phyloP scores from a whole-genome alignment of 306 rosid species.

The Cyamopsis tetragonoloba region DNA sequence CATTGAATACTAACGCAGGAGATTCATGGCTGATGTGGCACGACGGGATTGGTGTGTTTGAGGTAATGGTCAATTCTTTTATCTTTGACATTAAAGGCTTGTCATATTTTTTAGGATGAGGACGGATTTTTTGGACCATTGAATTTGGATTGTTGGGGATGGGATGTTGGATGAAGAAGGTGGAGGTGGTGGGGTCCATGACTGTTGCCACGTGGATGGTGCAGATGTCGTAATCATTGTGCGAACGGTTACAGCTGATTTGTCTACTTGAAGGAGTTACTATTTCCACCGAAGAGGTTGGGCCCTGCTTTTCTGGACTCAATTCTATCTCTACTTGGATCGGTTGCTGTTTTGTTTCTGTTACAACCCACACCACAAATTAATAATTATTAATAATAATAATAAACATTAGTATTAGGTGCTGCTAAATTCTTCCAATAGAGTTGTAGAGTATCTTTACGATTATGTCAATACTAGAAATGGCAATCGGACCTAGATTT shows the following conservation, averaged over 20 bases:
- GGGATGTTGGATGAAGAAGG: conserved; percentile 25
- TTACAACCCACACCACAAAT: background rate
- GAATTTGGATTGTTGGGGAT: background rate
- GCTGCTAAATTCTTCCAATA: no score
- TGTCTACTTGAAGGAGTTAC: background rate
- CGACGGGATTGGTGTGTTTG: background rate
- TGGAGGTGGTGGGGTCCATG: no score
- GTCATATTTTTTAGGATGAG: conserved; percentile 39
- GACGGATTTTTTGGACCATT: conserved; percentile 31
- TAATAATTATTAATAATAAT: no score
- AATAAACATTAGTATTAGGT: no score
- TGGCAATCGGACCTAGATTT: no score
- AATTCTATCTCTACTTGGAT: background rate
- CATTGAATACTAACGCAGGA: conserved; percentile 33
- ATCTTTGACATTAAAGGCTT: no score
- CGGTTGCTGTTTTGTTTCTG: no score
- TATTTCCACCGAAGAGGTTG: no score
- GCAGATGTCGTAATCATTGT: conserved; percentile 37
- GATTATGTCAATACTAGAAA: no score
- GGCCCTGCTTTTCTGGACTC: background rate
- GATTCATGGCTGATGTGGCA: conserved; percentile 4
- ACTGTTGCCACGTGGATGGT: conserved; percentile 30
- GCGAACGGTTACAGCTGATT: conserved; percentile 42
- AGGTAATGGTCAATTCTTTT: no score
- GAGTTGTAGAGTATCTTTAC: no score